Evolutionary conservation across 2,329 filamentous ascomycete species (phyloP), one percentile per base, ranked within the genome.

Genomic region (Corniculantispora saksenae): DNA sequence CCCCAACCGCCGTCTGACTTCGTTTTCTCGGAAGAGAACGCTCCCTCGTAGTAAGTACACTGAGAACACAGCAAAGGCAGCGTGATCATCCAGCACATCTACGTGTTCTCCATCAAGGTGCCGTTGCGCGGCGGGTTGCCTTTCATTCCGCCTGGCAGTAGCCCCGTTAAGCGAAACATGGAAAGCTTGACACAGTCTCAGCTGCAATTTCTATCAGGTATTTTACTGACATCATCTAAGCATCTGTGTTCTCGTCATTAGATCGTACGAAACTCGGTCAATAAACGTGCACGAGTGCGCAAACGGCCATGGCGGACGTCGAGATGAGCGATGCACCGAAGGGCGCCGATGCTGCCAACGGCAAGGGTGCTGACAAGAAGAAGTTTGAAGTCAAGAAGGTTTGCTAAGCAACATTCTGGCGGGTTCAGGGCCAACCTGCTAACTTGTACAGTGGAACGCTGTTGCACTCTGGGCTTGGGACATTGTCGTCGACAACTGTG

Each of bases 311-410:
- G 95, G 92, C 94, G 66, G 95, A 99, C 80, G 90, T 98, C 59
- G 93, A 97, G 74, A 98, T 98, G 95, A 91, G 92, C 63, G 95
- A 98, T 79, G 93, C 91, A 55, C 87, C 88, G 40, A 79, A 84
- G 68, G 80, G 82, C 23, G 80, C 76, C 19, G 80, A 79, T 29
- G 81, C 78, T 50, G 74, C 79, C 21, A 85, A 84, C 69, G 76
- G 79, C 66, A 86, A 85, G 63, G 79, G 76, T 29, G 67, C 76
- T 47, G 91, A 94, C 69, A 97, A 96, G 87, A 97, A 97, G 84
- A 91, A 92, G 70, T 99, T 99, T 71, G 95, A 99, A 78, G 94
- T 99, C 68, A 99, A 99, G 83, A 99, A 99, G 91, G 95, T 96
- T 78, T 67, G 77, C 61, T 66, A 40, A 21, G 9, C 8, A 6